Conservation (phyloP, 176 grass and related monocot species). For the Rhynchospora tenuis region DNA sequence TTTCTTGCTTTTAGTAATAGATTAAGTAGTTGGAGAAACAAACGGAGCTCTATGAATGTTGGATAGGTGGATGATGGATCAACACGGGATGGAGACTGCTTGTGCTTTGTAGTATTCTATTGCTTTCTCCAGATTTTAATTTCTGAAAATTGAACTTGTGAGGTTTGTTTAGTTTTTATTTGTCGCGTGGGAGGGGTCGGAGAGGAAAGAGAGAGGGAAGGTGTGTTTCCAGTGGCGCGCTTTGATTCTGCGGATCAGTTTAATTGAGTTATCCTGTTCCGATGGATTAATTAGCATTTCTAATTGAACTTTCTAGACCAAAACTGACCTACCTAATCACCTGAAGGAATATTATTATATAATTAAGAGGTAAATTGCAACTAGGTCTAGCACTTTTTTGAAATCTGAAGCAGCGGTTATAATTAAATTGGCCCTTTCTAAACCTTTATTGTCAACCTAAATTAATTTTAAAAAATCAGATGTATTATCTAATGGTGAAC, state of each 20-base stretch:
- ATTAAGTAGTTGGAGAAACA: not conserved
- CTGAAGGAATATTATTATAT: not conserved
- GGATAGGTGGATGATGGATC: not conserved
- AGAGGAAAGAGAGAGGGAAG: not conserved
- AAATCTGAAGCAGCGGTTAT: no score
- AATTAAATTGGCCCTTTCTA: no score
- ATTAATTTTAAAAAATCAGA: no score
- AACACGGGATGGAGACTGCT: slow-evolving; percentile 1
- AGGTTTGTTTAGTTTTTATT: not conserved
- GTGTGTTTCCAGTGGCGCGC: not conserved
- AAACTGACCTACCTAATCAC: not conserved
- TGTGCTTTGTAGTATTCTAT: slow-evolving; percentile 22
- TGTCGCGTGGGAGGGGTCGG: not conserved
- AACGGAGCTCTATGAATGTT: slow-evolving; percentile 3
- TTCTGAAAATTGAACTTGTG: not conserved
- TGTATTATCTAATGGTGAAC: no score
- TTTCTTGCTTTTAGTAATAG: slow-evolving; percentile 1
- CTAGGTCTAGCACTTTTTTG: no score
- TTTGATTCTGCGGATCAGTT: not conserved
- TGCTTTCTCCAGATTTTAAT: slow-evolving; percentile 4
- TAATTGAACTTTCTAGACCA: not conserved
- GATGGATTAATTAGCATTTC: not conserved
- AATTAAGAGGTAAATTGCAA: no score
- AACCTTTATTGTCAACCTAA: no score
- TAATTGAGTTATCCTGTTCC: not conserved